These are phyloP conservation scores for Tarenaya hassleriana DNA, from an alignment of 345 rosid species.

Conservation along the genomic window DNA sequence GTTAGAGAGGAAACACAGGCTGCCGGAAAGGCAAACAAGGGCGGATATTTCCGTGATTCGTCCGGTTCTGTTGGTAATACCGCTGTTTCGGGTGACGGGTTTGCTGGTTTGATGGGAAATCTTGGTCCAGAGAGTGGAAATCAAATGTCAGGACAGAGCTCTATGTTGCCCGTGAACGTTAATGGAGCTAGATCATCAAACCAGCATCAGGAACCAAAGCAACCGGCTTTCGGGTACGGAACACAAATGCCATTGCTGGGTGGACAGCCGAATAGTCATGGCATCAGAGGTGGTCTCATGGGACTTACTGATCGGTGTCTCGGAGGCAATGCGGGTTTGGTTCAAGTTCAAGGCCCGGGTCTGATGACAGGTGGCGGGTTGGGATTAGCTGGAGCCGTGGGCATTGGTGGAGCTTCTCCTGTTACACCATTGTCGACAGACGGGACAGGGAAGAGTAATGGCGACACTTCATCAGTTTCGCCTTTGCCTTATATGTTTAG, in stretches of 20 bases:
- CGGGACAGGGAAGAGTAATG: slow-evolving; percentile 67
- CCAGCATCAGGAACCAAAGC: slow-evolving; percentile 52
- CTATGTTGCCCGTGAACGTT: slow-evolving; percentile 57
- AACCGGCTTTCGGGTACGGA: slow-evolving; percentile 42
- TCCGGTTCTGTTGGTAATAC: slow-evolving; percentile 24
- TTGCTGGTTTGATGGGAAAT: slow-evolving; percentile 36
- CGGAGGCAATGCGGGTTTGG: slow-evolving; percentile 29
- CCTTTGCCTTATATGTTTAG: slow-evolving; percentile 71
- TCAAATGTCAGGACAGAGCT: slow-evolving; percentile 43
- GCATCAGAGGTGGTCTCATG: slow-evolving; percentile 50
- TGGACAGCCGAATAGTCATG: slow-evolving; percentile 39
- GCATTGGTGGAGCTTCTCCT: slow-evolving; percentile 52
- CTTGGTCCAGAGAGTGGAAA: slow-evolving; percentile 29
- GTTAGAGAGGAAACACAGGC: slow-evolving; percentile 64
- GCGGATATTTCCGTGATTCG: slow-evolving; percentile 38
- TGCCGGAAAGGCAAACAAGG: slow-evolving; percentile 35
- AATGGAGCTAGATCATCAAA: slow-evolving; percentile 51
- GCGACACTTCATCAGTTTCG: slow-evolving; percentile 73
- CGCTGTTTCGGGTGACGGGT: slow-evolving; percentile 40
- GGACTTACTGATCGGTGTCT: slow-evolving; percentile 58
- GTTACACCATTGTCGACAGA: slow-evolving; percentile 71
- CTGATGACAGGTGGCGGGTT: slow-evolving; percentile 43
- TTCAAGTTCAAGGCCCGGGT: slow-evolving; percentile 30
- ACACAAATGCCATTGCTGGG: slow-evolving; percentile 37
- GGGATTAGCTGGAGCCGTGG: slow-evolving; percentile 43